phyloP scores from a whole-genome alignment of 495 filamentous ascomycete genomes.

The Hyaloscypha finlandica region DNA sequence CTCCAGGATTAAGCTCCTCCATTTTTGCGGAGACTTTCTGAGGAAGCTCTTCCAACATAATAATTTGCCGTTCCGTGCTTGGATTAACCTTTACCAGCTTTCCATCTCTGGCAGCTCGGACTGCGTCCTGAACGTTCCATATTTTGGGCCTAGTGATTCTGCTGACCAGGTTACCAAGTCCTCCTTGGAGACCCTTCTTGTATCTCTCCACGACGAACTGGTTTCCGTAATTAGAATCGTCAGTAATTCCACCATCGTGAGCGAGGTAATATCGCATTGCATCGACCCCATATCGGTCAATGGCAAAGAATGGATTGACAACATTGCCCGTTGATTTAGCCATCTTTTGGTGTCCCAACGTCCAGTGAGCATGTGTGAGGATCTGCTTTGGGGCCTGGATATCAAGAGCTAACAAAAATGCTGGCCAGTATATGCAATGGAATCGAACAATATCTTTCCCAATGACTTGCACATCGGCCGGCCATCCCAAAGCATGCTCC shows the following conservation, averaged over 20 bases:
- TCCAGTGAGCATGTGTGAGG: conserved; percentile 93
- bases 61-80: neutral
- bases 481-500: conserved; percentile 68
- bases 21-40: conserved; percentile 55
- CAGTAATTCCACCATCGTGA: conserved; percentile 68
- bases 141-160: conserved; percentile 67
- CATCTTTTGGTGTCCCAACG: conserved; percentile 87
- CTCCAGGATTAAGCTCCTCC: conserved; percentile 62
- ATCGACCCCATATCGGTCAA: conserved; percentile 87
- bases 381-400: conserved; percentile 81
- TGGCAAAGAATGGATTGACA: conserved; percentile 91
- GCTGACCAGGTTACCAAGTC: conserved; percentile 75
- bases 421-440: conserved; percentile 98
- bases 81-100: conserved; percentile 30
- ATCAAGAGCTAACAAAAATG: conserved; percentile 86
- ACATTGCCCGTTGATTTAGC: conserved; percentile 93
- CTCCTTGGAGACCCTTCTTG: conserved; percentile 70
- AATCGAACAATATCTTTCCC: conserved; percentile 97
- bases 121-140: conserved; percentile 61
- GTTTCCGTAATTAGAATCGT: conserved; percentile 87
- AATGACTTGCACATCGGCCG: conserved; percentile 86
- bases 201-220: conserved; percentile 71
- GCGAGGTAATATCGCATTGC: conserved; percentile 85
- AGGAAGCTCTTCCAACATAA: conserved; percentile 40
- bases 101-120: conserved; percentile 43